Evolutionary conservation across 768 basidiomycete species (phyloP).

Genomic region (Paxillus involutus): DNA sequence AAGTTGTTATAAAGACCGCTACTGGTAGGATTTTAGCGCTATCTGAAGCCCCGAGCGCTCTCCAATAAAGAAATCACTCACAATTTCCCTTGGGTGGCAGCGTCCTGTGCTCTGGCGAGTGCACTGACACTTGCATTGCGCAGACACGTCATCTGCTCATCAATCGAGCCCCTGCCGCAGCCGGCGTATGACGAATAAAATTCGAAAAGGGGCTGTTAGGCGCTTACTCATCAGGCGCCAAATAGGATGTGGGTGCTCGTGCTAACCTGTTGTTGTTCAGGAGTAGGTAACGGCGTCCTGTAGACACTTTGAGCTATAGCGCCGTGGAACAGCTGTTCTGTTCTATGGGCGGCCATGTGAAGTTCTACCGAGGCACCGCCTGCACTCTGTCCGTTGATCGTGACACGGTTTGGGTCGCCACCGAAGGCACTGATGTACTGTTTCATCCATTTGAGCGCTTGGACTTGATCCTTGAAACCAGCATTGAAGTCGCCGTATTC

Average conservation of each 20-base stretch:
- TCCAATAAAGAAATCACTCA: conserved; percentile 25
- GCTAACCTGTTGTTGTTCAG: conserved; percentile 53
- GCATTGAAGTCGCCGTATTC: conserved; percentile 49
- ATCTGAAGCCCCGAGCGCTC: not conserved
- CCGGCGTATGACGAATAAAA: conserved; percentile 50
- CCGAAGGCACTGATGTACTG: conserved; percentile 39
- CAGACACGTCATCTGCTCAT: conserved; percentile 44
- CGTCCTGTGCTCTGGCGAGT: conserved; percentile 55
- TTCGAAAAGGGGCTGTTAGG: conserved; percentile 48
- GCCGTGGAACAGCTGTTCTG: conserved; percentile 43
- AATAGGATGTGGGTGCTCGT: not conserved
- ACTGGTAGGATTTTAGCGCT: conserved; percentile 20
- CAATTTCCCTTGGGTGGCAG: conserved; percentile 39
- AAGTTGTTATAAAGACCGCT: conserved; percentile 47
- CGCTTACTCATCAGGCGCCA: not conserved
- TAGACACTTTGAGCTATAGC: conserved; percentile 67
- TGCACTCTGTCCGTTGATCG: conserved; percentile 61
- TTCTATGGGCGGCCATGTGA: conserved; percentile 49
- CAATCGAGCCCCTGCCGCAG: conserved; percentile 40
- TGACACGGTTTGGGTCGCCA: conserved; percentile 38
- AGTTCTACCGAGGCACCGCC: conserved; percentile 57
- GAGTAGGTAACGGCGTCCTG: conserved; percentile 48
- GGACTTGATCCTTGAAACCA: conserved; percentile 55
- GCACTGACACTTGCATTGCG: conserved; percentile 50
- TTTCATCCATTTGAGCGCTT: conserved; percentile 40